These are phyloP conservation scores for Tillandsia leiboldiana DNA, from an alignment of 176 grass and related monocot species.

Conservation along the genomic window DNA sequence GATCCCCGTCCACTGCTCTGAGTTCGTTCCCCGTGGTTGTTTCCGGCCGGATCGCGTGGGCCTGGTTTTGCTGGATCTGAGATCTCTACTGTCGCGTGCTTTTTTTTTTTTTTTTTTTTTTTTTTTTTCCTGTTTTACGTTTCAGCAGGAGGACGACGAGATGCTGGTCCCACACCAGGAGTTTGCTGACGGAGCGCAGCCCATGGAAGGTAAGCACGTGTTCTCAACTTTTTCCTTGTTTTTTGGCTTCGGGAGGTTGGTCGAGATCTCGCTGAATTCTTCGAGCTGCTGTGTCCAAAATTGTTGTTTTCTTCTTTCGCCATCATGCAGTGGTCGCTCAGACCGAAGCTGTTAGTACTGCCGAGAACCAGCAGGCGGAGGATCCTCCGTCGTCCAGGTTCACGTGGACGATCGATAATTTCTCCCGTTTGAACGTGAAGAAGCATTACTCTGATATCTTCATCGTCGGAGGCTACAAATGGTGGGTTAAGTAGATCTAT, in stretches of 20 bases:
- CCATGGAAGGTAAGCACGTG: conserved; percentile 70
- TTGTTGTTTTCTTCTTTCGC: conserved; percentile 7
- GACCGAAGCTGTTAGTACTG: conserved; percentile 49
- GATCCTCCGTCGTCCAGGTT: conserved; percentile 56
- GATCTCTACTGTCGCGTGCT: conserved; percentile 9
- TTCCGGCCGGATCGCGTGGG: conserved; percentile 8
- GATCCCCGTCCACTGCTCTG: background rate
- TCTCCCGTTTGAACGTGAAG: conserved; percentile 56
- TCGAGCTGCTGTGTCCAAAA: conserved; percentile 2
- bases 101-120: background rate
- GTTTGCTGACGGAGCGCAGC: conserved; percentile 44
- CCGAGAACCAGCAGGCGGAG: conserved; percentile 66
- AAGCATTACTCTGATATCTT: conserved; percentile 80
- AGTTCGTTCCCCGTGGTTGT: background rate
- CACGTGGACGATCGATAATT: conserved; percentile 80
- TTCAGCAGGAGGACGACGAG: conserved; percentile 62
- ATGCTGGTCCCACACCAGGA: conserved; percentile 74
- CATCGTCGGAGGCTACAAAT: conserved; percentile 64
- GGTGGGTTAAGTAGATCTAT: conserved; percentile 29
- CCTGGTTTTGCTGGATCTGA: conserved; percentile 46
- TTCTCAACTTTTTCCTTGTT: background rate
- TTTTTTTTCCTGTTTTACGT: background rate
- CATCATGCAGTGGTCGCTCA: conserved; percentile 38
- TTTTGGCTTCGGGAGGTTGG: conserved; percentile 2
- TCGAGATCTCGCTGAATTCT: background rate